phyloP scores from a whole-genome alignment of 352 stramenopile species.

The Phytophthora megakarya region DNA sequence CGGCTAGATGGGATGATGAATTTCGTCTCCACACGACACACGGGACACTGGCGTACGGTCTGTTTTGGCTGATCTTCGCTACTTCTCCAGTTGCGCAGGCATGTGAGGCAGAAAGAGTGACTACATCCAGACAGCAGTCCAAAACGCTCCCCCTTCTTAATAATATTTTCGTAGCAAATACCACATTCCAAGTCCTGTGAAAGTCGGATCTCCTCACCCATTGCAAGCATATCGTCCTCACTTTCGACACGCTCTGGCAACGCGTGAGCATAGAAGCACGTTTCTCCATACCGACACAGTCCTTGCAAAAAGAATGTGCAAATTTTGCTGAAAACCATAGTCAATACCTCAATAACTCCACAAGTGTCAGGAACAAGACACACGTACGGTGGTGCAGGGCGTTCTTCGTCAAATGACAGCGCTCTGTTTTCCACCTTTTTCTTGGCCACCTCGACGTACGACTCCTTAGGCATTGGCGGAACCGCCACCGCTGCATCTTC shows the following conservation, averaged over 20 bases:
- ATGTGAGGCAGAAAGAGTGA: constrained; percentile 86
- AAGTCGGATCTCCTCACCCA: constrained; percentile 65
- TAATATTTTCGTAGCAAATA: constrained; percentile 86
- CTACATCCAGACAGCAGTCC: constrained; percentile 79
- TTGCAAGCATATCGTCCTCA: constrained; percentile 54
- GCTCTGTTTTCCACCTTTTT: constrained; percentile 48
- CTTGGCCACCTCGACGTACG: constrained; percentile 57
- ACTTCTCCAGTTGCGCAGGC: constrained; percentile 79
- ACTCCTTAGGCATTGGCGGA: constrained; percentile 40
- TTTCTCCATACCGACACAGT: constrained; percentile 76
- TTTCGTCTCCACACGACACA: constrained; percentile 77
- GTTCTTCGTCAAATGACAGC: constrained; percentile 44
- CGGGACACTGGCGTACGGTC: constrained; percentile 76
- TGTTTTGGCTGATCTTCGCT: constrained; percentile 72
- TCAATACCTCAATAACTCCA: not conserved
- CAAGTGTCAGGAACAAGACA: not conserved
- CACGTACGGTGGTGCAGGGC: constrained; percentile 60
- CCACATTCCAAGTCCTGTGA: constrained; percentile 81
- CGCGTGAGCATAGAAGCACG: constrained; percentile 83
- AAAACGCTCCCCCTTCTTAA: constrained; percentile 79
- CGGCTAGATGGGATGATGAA: constrained; percentile 87
- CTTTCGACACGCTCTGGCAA: constrained; percentile 48
- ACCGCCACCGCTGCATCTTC: constrained; percentile 29
- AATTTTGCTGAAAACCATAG: constrained; percentile 50
- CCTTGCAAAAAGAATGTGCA: constrained; percentile 88